These are phyloP conservation scores for Penicillium verrucosum DNA, from an alignment of 2,329 filamentous ascomycete species.

Conservation along the genomic window DNA sequence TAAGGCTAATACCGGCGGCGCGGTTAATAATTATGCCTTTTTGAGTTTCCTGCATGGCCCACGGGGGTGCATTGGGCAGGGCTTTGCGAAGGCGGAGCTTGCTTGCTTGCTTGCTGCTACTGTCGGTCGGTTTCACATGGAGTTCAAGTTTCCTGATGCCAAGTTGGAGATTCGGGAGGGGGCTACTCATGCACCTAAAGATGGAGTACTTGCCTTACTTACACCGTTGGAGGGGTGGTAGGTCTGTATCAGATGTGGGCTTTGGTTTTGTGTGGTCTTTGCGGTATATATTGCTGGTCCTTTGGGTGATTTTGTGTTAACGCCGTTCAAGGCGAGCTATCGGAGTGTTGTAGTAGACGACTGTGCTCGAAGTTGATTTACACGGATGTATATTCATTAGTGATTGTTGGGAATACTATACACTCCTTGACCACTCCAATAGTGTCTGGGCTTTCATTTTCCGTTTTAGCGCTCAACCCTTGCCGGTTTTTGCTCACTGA, in stretches of 20 bases:
- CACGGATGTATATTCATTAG: background rate
- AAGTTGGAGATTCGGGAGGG: constrained; percentile 66
- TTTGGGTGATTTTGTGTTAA: background rate
- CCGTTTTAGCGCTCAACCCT: no score
- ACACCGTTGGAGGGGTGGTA: constrained; percentile 43
- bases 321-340: background rate
- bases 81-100: constrained; percentile 80
- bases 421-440: background rate
- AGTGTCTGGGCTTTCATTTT: background rate
- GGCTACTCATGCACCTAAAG: constrained; percentile 69
- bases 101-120: constrained; percentile 75
- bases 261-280: background rate
- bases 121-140: constrained; percentile 69
- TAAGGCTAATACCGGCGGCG: constrained; percentile 63
- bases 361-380: background rate
- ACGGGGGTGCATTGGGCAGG: constrained; percentile 76
- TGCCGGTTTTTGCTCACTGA: no score
- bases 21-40: constrained; percentile 71
- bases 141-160: constrained; percentile 59
- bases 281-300: background rate
- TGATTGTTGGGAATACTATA: background rate
- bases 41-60: constrained; percentile 85
- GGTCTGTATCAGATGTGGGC: background rate
- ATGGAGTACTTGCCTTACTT: constrained; percentile 67
- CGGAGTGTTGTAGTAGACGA: background rate